A percentile compares a stretch with the other conserved stretches of the same genome.
Evolutionary conservation across 495 filamentous ascomycete genomes (phyloP).

Genomic region (Penicillium steckii): DNA sequence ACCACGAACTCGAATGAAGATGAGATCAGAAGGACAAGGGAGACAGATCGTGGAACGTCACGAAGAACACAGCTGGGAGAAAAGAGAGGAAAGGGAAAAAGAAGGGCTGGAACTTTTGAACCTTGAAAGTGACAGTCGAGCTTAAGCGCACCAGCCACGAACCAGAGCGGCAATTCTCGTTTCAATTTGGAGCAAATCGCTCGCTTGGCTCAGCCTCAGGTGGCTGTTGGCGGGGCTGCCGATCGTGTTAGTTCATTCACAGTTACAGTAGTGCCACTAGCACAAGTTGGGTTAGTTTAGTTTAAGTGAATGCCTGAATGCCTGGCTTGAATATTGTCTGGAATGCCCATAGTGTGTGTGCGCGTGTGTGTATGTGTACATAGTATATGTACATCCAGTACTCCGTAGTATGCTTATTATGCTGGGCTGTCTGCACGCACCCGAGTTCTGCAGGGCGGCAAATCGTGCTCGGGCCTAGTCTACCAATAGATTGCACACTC

Average conservation of each 20-base stretch:
- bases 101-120: conserved; percentile 10
- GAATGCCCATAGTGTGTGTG: too few species aligned
- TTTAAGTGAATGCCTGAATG: too few species aligned
- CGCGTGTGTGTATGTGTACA: too few species aligned
- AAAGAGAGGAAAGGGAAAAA: conserved; percentile 9
- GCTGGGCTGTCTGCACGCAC: not conserved
- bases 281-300: too few species aligned
- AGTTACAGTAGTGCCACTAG: too few species aligned
- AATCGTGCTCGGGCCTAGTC: not conserved
- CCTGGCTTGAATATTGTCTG: too few species aligned
- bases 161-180: not conserved
- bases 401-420: too few species aligned
- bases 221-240: not conserved
- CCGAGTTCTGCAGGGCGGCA: not conserved
- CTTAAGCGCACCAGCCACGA: conserved; percentile 24
- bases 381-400: too few species aligned
- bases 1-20: not conserved
- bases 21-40: not conserved
- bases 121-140: conserved; percentile 11
- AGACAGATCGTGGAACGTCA: not conserved
- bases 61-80: too few species aligned
- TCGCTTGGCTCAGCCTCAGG: not conserved
- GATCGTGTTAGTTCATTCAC: too few species aligned
- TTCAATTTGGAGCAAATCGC: too few species aligned
- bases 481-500: too few species aligned